phyloP scores from a whole-genome alignment of 768 basidiomycete species.

The Xerocomus spinulosus region DNA sequence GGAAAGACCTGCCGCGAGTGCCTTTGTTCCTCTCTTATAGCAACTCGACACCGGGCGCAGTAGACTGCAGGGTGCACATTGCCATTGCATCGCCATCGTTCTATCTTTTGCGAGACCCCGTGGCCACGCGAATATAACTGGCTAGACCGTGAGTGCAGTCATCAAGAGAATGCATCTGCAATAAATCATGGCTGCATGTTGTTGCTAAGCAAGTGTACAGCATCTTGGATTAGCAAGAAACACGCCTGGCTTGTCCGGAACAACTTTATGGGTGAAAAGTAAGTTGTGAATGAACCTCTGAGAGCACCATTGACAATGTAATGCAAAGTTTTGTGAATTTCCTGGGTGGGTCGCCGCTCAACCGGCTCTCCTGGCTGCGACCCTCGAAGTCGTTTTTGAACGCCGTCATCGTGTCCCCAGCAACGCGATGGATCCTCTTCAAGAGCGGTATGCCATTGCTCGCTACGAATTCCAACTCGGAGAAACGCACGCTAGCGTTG shows the following conservation, averaged over 20 bases:
- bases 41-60: no score
- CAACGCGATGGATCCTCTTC: constrained; percentile 77
- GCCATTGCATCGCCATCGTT: no score
- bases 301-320: constrained; percentile 1
- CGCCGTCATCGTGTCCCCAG: constrained; percentile 51
- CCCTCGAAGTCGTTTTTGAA: constrained; percentile 74
- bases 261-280: constrained; percentile 32
- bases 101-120: no score
- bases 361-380: constrained; percentile 79
- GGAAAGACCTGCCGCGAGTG: no score
- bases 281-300: no score
- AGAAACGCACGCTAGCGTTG: constrained; percentile 42
- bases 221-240: constrained; percentile 2
- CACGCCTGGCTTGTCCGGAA: no score
- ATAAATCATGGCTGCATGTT: constrained; percentile 7
- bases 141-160: no score
- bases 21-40: no score
- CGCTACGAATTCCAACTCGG: constrained; percentile 29
- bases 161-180: no score
- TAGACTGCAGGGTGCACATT: no score
- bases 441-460: constrained; percentile 67
- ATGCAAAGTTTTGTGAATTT: constrained; percentile 46
- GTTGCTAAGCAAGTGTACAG: constrained; percentile 7
- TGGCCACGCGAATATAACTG: constrained; percentile 20
- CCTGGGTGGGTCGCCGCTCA: constrained; percentile 63